Conservation (phyloP, 2,329 filamentous ascomycete genomes). For the Colletotrichum abscissum region DNA sequence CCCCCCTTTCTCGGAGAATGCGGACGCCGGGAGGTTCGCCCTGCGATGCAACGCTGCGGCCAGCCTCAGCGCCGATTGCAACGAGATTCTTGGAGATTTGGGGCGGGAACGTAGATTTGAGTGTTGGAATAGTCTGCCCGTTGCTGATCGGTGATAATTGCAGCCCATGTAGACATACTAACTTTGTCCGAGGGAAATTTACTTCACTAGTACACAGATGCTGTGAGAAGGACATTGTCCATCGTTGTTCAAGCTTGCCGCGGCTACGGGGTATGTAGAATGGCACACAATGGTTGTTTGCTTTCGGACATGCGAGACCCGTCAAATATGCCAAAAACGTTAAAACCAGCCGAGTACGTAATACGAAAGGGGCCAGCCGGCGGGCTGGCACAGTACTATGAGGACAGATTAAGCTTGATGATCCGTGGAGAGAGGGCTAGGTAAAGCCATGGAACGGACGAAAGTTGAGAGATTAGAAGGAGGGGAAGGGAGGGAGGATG, state of each 20-base stretch:
- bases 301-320: background rate
- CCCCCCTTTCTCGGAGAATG: background rate
- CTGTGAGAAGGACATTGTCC: background rate
- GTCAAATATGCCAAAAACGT: constrained; percentile 7
- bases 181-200: background rate
- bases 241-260: background rate
- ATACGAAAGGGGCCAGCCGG: background rate
- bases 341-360: background rate
- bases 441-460: background rate
- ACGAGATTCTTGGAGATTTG: background rate
- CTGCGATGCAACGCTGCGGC: background rate
- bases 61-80: background rate
- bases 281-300: background rate
- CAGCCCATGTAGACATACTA: background rate
- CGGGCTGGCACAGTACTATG: background rate
- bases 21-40: background rate
- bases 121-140: background rate
- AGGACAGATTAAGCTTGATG: background rate
- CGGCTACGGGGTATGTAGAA: background rate
- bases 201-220: background rate
- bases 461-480: background rate
- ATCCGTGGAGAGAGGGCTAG: background rate
- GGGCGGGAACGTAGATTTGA: background rate
- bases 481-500: background rate
- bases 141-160: background rate